phyloP scores from a whole-genome alignment of 805 yeast species.

The Nakazawaea wyomingensis region DNA sequence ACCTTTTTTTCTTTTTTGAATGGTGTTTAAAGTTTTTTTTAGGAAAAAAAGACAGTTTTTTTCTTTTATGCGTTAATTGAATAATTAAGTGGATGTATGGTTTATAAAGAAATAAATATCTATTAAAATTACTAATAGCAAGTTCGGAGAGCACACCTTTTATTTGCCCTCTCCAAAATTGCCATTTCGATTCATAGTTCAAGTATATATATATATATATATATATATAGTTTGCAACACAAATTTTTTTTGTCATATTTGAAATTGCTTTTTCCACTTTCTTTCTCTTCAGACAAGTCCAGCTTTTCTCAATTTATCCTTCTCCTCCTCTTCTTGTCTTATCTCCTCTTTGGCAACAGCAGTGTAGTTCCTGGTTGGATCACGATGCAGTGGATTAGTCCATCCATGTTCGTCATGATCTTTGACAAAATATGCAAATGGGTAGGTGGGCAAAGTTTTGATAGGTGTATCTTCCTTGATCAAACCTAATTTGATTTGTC shows the following conservation, averaged over 20 bases:
- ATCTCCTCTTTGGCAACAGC: constrained; percentile 12
- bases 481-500: constrained; percentile 54
- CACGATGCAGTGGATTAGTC: constrained; percentile 28
- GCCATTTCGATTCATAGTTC: too few relatives aligned
- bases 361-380: constrained; percentile 10
- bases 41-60: too few relatives aligned
- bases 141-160: too few relatives aligned
- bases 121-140: too few relatives aligned
- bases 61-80: too few relatives aligned
- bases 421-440: constrained; percentile 53
- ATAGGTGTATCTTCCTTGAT: constrained; percentile 52
- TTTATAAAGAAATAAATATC: neutral
- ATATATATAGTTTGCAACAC: too few relatives aligned
- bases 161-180: too few relatives aligned
- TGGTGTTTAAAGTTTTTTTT: too few relatives aligned
- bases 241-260: neutral
- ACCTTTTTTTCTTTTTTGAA: too few relatives aligned
- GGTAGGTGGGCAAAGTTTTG: constrained; percentile 55
- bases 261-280: neutral
- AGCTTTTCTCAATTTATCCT: constrained; percentile 4
- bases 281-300: neutral
- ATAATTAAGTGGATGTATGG: too few relatives aligned
- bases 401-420: constrained; percentile 33
- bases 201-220: too few relatives aligned
- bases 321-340: constrained; percentile 6